Conservation (phyloP, 768 basidiomycete species). For the Candolleomyces efflorescens region DNA sequence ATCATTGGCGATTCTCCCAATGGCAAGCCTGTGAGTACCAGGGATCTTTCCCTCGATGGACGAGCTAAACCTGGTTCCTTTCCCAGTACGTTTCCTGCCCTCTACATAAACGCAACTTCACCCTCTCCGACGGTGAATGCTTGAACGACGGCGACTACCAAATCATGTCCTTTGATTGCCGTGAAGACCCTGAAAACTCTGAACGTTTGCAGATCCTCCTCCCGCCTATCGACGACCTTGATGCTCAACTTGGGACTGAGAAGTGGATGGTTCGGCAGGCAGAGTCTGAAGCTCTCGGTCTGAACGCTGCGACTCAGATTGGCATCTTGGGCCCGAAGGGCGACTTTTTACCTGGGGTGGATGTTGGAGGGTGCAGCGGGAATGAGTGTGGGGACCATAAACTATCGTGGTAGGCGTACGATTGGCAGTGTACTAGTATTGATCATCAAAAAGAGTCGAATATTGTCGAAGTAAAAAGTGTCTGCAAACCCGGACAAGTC, state of each 20-base stretch:
- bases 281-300: slow-evolving; percentile 33
- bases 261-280: slow-evolving; percentile 62
- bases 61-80: slow-evolving; percentile 3
- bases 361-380: background rate
- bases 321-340: slow-evolving; percentile 20
- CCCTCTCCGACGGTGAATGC: slow-evolving; percentile 51
- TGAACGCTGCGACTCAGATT: slow-evolving; percentile 26
- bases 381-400: slow-evolving; percentile 11
- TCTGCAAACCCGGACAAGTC: too few species aligned
- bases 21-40: slow-evolving; percentile 44
- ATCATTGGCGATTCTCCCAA: slow-evolving; percentile 61
- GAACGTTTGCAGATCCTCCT: slow-evolving; percentile 42
- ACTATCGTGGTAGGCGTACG: slow-evolving; percentile 15
- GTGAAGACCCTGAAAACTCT: slow-evolving; percentile 30
- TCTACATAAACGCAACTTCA: slow-evolving; percentile 65
- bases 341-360: background rate
- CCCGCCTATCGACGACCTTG: slow-evolving; percentile 52
- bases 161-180: slow-evolving; percentile 59
- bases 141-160: slow-evolving; percentile 55
- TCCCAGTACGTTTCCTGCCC: slow-evolving; percentile 41
- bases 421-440: too few species aligned
- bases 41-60: background rate
- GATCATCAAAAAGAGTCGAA: too few species aligned
- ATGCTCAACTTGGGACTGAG: slow-evolving; percentile 56
- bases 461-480: too few species aligned